Evolutionary conservation across 371 early-diverging fungal species (phyloP), one percentile per base, ranked within the genome.

Genomic region (Mortierella sp.): DNA sequence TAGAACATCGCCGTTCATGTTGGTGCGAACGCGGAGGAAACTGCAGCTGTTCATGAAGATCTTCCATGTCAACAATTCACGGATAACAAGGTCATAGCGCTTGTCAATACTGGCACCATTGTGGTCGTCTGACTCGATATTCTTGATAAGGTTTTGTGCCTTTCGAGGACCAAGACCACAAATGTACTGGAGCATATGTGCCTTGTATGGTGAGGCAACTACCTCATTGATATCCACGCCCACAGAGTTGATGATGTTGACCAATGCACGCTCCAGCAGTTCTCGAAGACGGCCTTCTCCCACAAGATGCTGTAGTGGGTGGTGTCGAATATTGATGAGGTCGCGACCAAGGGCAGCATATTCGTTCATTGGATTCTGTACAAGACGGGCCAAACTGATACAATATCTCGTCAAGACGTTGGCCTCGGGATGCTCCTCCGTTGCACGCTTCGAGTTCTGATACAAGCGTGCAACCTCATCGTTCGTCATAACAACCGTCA

Each of bases 131-230:
- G 77, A 77, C 65, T 87, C 86, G 30, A 90, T 80, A 28, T 84
- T 86, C 62, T 89, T 87, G 28, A 94, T 65, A 16, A 95, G 80
- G 55, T 82, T 87, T 44, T 89, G 87, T 0, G 96, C 96, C 82
- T 99, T 99, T 70, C 99, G 88, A 28, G 97, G 96, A 11, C 99
- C 99, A 55, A 99, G 86, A 4, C 99, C 99, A 73, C 94, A 87
- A 16, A 98, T 95, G 68, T 96, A 98, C 64, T 93, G 94, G 37
- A 98, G 85, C 16, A 92, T 87, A 19, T 86, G 79, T 0, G 91
- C 87, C 68, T 87, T 84, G 70, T 96, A 93, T 11, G 92, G 85
- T n/a, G 87, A 87, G 18, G 81, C 76, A 0, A 92, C 87, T 1
- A 90, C 90, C 9, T 87, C 89, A 75, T 97, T 96, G 64, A 99